Conservation (phyloP, 2,329 filamentous ascomycete species). For the Westerdykella aurantiaca region DNA sequence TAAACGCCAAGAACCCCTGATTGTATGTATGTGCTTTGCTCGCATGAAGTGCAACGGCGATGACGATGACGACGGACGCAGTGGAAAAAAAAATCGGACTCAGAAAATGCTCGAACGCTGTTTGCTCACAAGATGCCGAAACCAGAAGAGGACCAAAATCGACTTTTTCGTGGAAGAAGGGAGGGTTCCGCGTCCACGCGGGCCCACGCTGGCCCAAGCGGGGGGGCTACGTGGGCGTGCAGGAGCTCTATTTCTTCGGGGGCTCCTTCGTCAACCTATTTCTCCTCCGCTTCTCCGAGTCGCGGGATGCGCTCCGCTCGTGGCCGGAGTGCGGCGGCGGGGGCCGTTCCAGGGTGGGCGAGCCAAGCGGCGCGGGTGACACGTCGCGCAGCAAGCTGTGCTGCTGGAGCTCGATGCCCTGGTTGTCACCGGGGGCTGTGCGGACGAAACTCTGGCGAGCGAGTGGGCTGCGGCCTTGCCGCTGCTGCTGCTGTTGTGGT, state of each 20-base stretch:
- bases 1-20: too few relatives aligned
- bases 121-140: too few relatives aligned
- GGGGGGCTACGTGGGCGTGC: background rate
- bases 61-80: too few relatives aligned
- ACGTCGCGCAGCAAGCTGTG: constrained; percentile 31
- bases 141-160: too few relatives aligned
- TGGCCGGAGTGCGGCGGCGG: constrained; percentile 11
- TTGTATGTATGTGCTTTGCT: too few relatives aligned
- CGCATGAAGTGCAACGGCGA: too few relatives aligned
- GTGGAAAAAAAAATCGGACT: too few relatives aligned
- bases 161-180: too few relatives aligned
- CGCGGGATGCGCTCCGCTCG: constrained; percentile 25
- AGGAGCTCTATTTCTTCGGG: constrained; percentile 5
- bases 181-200: too few relatives aligned
- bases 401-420: constrained; percentile 31
- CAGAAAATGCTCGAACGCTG: too few relatives aligned
- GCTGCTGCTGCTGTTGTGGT: constrained; percentile 7
- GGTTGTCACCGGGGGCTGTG: constrained; percentile 26
- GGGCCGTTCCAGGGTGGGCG: constrained; percentile 8
- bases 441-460: constrained; percentile 42
- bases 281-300: constrained; percentile 30
- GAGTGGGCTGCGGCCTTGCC: constrained; percentile 42
- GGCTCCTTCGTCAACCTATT: constrained; percentile 34
- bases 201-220: too few relatives aligned
- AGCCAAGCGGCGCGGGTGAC: constrained; percentile 21